Evolutionary conservation across 306 rosid species (phyloP).

Genomic region (Gastrolobium bilobum): DNA sequence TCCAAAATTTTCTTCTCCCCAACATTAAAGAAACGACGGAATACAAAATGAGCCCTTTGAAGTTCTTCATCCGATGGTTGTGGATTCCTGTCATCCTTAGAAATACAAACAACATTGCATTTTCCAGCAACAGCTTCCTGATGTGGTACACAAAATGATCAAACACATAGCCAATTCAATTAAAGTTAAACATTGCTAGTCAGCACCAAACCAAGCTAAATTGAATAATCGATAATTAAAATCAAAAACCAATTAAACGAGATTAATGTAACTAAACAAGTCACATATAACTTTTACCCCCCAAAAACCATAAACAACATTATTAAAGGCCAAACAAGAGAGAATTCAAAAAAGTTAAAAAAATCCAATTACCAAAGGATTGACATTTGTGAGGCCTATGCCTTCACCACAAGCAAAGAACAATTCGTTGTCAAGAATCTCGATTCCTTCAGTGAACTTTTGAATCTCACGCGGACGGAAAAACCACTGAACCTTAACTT

Average conservation of each 20-base stretch:
- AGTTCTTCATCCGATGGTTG: constrained; percentile 65
- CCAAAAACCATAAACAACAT: neutral
- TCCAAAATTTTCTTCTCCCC: constrained; percentile 50
- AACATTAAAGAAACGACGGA: constrained; percentile 79
- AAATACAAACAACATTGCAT: constrained; percentile 76
- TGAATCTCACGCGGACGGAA: constrained; percentile 74
- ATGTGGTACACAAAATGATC: neutral
- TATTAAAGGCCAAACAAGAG: too few species aligned
- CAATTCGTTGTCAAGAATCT: constrained; percentile 60
- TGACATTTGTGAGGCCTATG: constrained; percentile 65
- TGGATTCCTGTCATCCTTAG: constrained; percentile 66
- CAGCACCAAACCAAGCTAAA: neutral
- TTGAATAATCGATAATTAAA: constrained; percentile 11
- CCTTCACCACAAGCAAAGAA: constrained; percentile 84
- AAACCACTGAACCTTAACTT: constrained; percentile 80
- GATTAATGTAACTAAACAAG: neutral
- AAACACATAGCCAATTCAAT: constrained; percentile 3
- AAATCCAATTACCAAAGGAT: constrained; percentile 70
- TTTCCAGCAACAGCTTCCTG: constrained; percentile 90
- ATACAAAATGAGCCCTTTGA: constrained; percentile 68
- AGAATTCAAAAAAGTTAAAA: neutral
- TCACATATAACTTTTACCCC: neutral
- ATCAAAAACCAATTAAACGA: neutral
- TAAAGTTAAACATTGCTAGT: neutral
- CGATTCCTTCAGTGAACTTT: constrained; percentile 49